Conservation (phyloP, 164 flowering plant species). For the Chimonanthus salicifolius region DNA sequence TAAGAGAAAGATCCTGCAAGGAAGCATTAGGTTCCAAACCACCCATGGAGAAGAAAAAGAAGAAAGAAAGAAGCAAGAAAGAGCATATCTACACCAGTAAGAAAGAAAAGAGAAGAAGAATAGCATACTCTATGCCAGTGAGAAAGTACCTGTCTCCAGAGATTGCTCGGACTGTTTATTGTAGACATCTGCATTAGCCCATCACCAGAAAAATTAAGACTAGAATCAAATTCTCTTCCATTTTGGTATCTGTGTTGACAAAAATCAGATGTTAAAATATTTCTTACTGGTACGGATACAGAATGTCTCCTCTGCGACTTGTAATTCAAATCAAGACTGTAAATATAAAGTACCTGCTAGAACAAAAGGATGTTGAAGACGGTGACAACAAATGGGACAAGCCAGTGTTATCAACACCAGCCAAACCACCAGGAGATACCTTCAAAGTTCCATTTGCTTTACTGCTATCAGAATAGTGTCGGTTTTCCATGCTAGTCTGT, state of each 20-base stretch:
- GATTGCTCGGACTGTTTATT: conserved; percentile 31
- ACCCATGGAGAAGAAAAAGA: background rate
- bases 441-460: conserved; percentile 44
- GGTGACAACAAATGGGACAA: conserved; percentile 54
- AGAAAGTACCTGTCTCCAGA: conserved; percentile 62
- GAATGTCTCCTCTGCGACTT: background rate
- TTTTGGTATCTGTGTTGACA: conserved; percentile 36
- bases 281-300: background rate
- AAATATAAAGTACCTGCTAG: conserved; percentile 39
- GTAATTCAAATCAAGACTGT: background rate
- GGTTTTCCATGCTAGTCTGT: conserved; percentile 27
- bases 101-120: background rate
- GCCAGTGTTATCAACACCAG: conserved; percentile 34
- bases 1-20: conserved; percentile 51
- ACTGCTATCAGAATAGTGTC: conserved; percentile 23
- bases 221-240: conserved; percentile 50
- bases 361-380: conserved; percentile 47
- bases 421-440: conserved; percentile 30
- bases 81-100: background rate
- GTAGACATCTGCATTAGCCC: conserved; percentile 58
- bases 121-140: background rate
- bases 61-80: background rate
- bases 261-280: background rate
- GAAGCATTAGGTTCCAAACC: background rate
- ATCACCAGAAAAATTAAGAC: conserved; percentile 39